Base-by-base conservation (phyloP, 1,284 basidiomycete species). In the Cutaneotrichosporon mucoides region DNA sequence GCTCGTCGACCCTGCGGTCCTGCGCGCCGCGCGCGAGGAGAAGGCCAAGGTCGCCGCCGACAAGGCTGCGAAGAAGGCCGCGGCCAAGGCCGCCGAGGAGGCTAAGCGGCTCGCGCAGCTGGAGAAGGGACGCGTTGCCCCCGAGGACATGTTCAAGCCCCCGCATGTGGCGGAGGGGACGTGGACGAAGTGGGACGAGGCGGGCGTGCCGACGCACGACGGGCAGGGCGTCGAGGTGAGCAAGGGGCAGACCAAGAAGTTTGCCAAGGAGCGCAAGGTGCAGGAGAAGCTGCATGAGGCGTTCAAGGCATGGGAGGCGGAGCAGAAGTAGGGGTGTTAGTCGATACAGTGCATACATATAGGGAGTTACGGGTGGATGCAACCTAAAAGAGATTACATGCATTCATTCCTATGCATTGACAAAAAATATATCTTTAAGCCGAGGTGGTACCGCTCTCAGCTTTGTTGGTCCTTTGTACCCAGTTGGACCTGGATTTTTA, bases 11-110 rank as follows among this genome's bases (percentile, higher is more conserved):
- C 87, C 94, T 0, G 85, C 85, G 6, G 86, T 92, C 62, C 82
- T 99, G 40, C 85, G 90, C 63, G 88, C 84, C 67, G 88, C 86
- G 0, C 86, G 92, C 51, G 92, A 96, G 61, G 94, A 94, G 72
- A 98, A 97, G 80, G 85, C 86, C n/a, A 86, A 84, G 1, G 81
- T 82, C 46, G 81, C 81, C 1, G 87, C 88, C 56, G 90, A 88
- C 24, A 94, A 94, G 75, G 84, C 84, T 0, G 86, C 85, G 9
- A 88, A 90, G 72, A 94, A 96, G 73, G 88, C 86, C 4, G 88
- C 86, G 0, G 80, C 83, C 7, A 84, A 83, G 3, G 87, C 87
- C 62, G 86, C 85, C 8, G 90, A 88, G 64, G 85, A 86, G 56
- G 83, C 84, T 60, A 92, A 91, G 73, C 75, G 79, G 9, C 71